Evolutionary conservation across 1,284 basidiomycete genomes (phyloP), one percentile per base, ranked within the genome.

Genomic region (Ustilago trichophora): DNA sequence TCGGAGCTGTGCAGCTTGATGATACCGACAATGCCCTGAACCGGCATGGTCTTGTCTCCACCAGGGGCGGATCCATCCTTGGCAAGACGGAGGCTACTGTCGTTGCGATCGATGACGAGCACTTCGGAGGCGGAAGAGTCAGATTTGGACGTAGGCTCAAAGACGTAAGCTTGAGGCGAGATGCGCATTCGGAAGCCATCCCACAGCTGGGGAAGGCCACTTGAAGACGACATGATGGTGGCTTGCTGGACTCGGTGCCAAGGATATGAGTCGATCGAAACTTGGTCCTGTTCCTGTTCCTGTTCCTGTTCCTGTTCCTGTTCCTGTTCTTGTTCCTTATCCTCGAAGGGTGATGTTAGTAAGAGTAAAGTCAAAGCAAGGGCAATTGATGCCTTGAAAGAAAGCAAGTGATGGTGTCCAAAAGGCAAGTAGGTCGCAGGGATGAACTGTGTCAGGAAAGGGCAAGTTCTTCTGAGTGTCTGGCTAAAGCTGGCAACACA

Each of bases 1-100:
- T 98, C 94, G 41, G 68, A 72, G 25, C 53, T 75, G 53, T 74
- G 75, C 25, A 80, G 69, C 46, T 65, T 69, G 60, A 78, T 72
- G 53, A 75, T 56, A 40, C 78, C 77, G 22, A 78, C 62, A 32
- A 81, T 76, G n/a, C 74, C 76, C 25, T 72, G 63, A 6, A 71
- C 58, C 11, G 55, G 36, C 49, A 66, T 73, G 51, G 59, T 48
- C 67, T 71, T 75, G 52, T 60, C 67, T 15, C 42, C 49, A 19
- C 37, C 32, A 6, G 41, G 41, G 12, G 60, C 33, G 5, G 56
- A 41, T 21, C 34, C 46, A 32, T 54, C 41, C 19, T 64, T 53
- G 40, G 37, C 32, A 15, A 70, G 48, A 42, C 56, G 57, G 22
- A 70, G 26, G n/a, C 37, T 21, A 49, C 56, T 59, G 42, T 65